phyloP scores from a whole-genome alignment of 179 eudicot genomes.

The Carnegiea gigantea region DNA sequence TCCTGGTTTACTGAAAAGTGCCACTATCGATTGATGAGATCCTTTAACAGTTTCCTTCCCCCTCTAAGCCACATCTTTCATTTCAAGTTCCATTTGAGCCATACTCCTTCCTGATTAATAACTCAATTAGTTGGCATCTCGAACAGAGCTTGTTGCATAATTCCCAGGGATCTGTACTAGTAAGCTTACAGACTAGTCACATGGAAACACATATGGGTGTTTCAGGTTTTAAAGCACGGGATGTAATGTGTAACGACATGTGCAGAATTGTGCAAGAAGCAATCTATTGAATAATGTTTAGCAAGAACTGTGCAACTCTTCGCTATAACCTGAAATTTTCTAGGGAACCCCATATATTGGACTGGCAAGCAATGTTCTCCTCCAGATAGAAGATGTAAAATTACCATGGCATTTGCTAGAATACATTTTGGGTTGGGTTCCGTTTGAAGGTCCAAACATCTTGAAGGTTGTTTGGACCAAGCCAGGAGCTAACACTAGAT shows the following conservation, averaged over 20 bases:
- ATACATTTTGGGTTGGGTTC: too few relatives aligned
- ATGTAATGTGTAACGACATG: neutral
- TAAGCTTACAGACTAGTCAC: neutral
- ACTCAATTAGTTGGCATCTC: neutral
- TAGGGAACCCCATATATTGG: too few relatives aligned
- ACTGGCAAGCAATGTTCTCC: too few relatives aligned
- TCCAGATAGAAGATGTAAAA: too few relatives aligned
- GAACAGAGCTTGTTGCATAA: neutral
- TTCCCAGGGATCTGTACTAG: neutral
- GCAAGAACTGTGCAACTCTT: too few relatives aligned
- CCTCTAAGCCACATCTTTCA: neutral
- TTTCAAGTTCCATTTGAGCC: neutral
- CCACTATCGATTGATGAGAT: slow-evolving; percentile 82
- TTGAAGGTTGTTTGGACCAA: too few relatives aligned
- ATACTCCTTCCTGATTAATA: neutral
- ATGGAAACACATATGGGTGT: neutral
- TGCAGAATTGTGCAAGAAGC: neutral
- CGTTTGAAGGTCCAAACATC: too few relatives aligned
- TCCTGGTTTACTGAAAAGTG: slow-evolving; percentile 72
- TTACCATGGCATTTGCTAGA: too few relatives aligned
- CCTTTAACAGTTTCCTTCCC: neutral
- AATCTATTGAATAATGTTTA: too few relatives aligned
- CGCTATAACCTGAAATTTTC: too few relatives aligned
- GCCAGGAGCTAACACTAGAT: too few relatives aligned
- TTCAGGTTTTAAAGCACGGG: neutral